A percentile compares a stretch with the other conserved stretches of the same genome.
phyloP scores from a whole-genome alignment of 495 filamentous ascomycete genomes.

The Penicillium verhagenii region DNA sequence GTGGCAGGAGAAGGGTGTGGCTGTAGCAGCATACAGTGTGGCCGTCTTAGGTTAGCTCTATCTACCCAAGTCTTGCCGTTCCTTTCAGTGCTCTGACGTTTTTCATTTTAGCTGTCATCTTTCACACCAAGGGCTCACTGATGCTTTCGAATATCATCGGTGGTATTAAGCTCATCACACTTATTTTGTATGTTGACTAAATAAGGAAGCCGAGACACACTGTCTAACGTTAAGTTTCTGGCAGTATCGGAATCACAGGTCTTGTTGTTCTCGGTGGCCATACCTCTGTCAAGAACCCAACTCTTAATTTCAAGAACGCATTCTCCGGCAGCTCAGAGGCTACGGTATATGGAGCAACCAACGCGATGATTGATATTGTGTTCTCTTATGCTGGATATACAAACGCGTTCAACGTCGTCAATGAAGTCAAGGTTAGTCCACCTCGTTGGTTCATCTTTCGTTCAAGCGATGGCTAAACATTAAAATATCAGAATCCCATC shows the following conservation, averaged over 20 bases:
- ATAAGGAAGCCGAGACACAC: not conserved
- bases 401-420: conserved; percentile 65
- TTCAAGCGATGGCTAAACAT: not conserved
- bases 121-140: conserved; percentile 55
- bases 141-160: conserved; percentile 56
- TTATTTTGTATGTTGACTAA: conserved; percentile 46
- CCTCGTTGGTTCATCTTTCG: not conserved
- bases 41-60: conserved; percentile 39
- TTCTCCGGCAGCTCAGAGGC: conserved; percentile 51
- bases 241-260: conserved; percentile 54
- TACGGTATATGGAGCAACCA: conserved; percentile 55
- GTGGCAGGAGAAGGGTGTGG: conserved; percentile 64
- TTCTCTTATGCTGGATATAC: conserved; percentile 62
- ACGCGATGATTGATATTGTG: conserved; percentile 60
- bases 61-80: not conserved
- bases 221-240: not conserved
- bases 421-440: conserved; percentile 56
- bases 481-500: conserved; percentile 48
- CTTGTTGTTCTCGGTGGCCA: conserved; percentile 61
- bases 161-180: conserved; percentile 52
- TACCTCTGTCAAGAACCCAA: conserved; percentile 53
- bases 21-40: conserved; percentile 57
- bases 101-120: conserved; percentile 39
- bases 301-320: conserved; percentile 55
- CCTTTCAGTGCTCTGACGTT: not conserved